Percentiles rank a stretch among this genome's conserved stretches.
These are phyloP conservation scores for Gossypium gossypioides DNA, from an alignment of 441 rosid genomes.

Conservation along the genomic window DNA sequence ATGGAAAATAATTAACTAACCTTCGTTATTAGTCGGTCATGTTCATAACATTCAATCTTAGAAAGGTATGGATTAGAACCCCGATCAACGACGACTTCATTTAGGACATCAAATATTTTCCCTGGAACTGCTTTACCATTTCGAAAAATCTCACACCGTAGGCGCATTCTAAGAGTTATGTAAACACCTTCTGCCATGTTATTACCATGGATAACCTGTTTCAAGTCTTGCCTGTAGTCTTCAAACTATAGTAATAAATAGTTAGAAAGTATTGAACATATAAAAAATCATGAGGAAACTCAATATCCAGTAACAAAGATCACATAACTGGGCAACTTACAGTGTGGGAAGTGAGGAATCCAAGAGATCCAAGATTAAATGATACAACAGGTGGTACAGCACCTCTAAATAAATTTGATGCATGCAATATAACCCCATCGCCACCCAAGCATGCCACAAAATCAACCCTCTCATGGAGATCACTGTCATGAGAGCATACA, in stretches of 20 bases:
- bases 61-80: conserved; percentile 99
- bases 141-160: conserved; percentile 75
- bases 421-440: conserved; percentile 93
- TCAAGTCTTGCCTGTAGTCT: conserved; percentile 69
- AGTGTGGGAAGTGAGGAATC: conserved; percentile 86
- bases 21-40: conserved; percentile 90
- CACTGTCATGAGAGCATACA: conserved; percentile 33
- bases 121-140: conserved; percentile 86
- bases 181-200: conserved; percentile 77
- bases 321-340: conserved; percentile 36
- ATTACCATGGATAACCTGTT: conserved; percentile 79
- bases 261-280: conserved; percentile 7
- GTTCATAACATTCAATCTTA: conserved; percentile 90
- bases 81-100: conserved; percentile 85
- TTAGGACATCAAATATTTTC: conserved; percentile 82
- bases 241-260: conserved; percentile 46
- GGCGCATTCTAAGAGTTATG: conserved; percentile 94
- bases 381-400: conserved; percentile 96
- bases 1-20: conserved; percentile 27
- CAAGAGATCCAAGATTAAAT: conserved; percentile 93
- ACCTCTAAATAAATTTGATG: conserved; percentile 83
- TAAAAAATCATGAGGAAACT: conserved; percentile 6
- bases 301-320: conserved; percentile 12
- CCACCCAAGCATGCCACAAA: conserved; percentile 97
- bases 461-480: conserved; percentile 95